These are phyloP conservation scores for Lasiosphaeria ovina DNA, from an alignment of 495 filamentous ascomycete genomes.

Conservation along the genomic window DNA sequence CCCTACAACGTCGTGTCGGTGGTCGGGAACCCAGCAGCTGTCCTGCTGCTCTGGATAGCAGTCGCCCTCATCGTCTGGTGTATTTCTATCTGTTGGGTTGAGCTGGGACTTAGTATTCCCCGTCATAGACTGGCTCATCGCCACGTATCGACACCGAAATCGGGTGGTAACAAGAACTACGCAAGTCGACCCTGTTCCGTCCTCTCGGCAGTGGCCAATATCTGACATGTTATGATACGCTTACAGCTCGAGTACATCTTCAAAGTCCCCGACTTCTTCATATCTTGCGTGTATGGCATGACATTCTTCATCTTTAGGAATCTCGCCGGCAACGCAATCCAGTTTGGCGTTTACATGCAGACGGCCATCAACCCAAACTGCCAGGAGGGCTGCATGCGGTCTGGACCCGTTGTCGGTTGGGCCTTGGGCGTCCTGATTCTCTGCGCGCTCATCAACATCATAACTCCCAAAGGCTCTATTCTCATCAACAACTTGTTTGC, in stretches of 20 bases:
- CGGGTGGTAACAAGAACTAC: slow-evolving; percentile 15
- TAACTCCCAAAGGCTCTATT: slow-evolving; percentile 6
- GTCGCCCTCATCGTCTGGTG: slow-evolving; percentile 8
- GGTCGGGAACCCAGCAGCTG: slow-evolving; percentile 4
- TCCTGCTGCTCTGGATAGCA: slow-evolving; percentile 8
- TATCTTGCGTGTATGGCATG: slow-evolving; percentile 47
- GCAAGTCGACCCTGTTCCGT: too few relatives aligned
- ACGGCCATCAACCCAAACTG: slow-evolving; percentile 39
- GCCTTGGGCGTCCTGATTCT: slow-evolving; percentile 5
- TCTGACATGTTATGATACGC: not conserved
- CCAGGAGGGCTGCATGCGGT: not conserved
- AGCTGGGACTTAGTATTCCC: slow-evolving; percentile 11
- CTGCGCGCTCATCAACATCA: slow-evolving; percentile 7
- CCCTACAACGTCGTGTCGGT: slow-evolving; percentile 3
- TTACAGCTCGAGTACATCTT: slow-evolving; percentile 41
- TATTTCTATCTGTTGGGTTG: slow-evolving; percentile 11
- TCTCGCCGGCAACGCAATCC: slow-evolving; percentile 17
- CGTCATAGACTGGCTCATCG: not conserved
- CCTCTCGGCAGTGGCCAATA: too few relatives aligned
- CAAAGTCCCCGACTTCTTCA: slow-evolving; percentile 29
- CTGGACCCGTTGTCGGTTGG: slow-evolving; percentile 12
- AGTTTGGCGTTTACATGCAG: slow-evolving; percentile 12
- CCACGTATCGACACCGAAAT: slow-evolving; percentile 4
- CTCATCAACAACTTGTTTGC: slow-evolving; percentile 20
- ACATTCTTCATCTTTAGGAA: slow-evolving; percentile 50